phyloP scores from a whole-genome alignment of 1,284 basidiomycete species.

The Sanghuangporus baumii region DNA sequence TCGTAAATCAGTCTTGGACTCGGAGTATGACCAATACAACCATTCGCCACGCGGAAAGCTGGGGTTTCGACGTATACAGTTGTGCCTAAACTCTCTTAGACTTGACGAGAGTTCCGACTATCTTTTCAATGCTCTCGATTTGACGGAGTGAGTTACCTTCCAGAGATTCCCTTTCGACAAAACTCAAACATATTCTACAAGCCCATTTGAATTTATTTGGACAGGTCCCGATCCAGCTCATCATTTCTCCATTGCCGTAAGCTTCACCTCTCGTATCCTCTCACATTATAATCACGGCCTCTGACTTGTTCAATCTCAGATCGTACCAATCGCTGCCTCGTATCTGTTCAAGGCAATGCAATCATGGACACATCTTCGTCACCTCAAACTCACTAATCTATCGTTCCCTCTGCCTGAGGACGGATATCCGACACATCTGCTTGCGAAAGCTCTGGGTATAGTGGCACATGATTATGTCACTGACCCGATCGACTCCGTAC shows the following conservation, averaged over 20 bases:
- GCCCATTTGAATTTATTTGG: conserved; percentile 48
- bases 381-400: conserved; percentile 45
- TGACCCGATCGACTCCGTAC: neutral
- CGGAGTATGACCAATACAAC: neutral
- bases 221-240: conserved; percentile 53
- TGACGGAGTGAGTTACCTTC: conserved; percentile 34
- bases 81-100: conserved; percentile 40
- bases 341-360: conserved; percentile 40
- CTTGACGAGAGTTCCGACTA: conserved; percentile 31
- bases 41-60: neutral
- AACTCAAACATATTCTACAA: conserved; percentile 21
- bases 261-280: conserved; percentile 21
- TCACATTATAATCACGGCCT: neutral
- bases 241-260: conserved; percentile 53
- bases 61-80: conserved; percentile 16
- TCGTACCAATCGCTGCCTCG: conserved; percentile 38
- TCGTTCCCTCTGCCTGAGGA: conserved; percentile 21
- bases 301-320: conserved; percentile 29
- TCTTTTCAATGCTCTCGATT: conserved; percentile 35
- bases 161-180: neutral
- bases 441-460: conserved; percentile 2
- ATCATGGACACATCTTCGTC: conserved; percentile 38
- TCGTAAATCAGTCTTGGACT: neutral
- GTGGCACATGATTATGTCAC: neutral
- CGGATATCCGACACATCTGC: neutral